Percentiles rank a stretch among this genome's conserved stretches.
phyloP scores from a whole-genome alignment of 176 grass and related monocot species.

The Zoysia pacifica region DNA sequence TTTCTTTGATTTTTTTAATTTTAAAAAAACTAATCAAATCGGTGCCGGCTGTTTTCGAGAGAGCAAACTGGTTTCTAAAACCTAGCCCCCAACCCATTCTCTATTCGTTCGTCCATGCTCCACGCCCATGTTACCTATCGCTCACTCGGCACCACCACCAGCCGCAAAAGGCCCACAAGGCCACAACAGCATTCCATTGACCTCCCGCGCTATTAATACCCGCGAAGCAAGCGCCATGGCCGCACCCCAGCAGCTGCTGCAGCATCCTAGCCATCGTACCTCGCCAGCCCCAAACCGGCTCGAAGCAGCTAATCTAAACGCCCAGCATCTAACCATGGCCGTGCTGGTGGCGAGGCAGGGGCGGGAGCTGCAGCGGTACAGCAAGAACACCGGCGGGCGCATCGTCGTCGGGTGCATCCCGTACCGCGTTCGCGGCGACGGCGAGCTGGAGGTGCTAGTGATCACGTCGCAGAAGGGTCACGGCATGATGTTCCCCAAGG shows the following conservation, averaged over 20 bases:
- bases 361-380: conserved; percentile 93
- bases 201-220: conserved; percentile 44
- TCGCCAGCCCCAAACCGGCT: not conserved
- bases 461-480: conserved; percentile 89
- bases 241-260: conserved; percentile 34
- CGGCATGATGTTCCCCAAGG: conserved; percentile 99
- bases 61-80: no score
- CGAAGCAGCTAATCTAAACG: not conserved
- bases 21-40: no score
- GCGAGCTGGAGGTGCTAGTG: conserved; percentile 74
- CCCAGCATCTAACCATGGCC: conserved; percentile 41
- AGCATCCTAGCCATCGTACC: conserved; percentile 4
- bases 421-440: conserved; percentile 48
- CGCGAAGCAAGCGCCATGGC: conserved; percentile 19
- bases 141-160: conserved; percentile 15
- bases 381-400: conserved; percentile 51
- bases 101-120: not conserved
- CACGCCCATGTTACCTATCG: conserved; percentile 34
- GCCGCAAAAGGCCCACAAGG: not conserved
- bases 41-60: no score
- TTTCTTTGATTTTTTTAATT: no score
- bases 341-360: conserved; percentile 86
- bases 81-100: not conserved
- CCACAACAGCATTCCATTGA: not conserved
- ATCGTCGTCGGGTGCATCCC: conserved; percentile 95